phyloP scores from a whole-genome alignment of 106 monocot genomes.

The Alisma plantagoaquatica region DNA sequence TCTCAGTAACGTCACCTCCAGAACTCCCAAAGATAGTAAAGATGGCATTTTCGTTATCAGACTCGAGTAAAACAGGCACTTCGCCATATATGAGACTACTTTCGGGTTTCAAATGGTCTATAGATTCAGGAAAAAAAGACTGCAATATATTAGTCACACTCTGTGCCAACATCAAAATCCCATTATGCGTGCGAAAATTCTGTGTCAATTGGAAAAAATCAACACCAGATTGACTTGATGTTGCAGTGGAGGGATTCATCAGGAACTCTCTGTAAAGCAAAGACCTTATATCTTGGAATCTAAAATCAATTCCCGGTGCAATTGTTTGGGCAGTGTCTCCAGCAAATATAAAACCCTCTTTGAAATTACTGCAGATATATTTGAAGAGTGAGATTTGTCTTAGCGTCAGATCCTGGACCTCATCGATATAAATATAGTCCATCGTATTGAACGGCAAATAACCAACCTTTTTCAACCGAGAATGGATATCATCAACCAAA shows the following conservation, averaged over 20 bases:
- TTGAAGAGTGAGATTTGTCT: constrained; percentile 50
- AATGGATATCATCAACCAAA: constrained; percentile 52
- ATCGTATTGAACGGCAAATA: constrained; percentile 18
- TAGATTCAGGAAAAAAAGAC: constrained; percentile 31
- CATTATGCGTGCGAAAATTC: constrained; percentile 65
- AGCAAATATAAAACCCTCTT: constrained; percentile 57
- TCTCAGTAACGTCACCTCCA: background rate
- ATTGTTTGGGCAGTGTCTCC: constrained; percentile 80
- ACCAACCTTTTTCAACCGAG: constrained; percentile 6
- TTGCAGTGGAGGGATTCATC: background rate
- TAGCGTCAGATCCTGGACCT: constrained; percentile 70
- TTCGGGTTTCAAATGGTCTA: constrained; percentile 50
- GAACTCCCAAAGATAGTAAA: constrained; percentile 45
- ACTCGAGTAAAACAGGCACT: constrained; percentile 44
- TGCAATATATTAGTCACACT: constrained; percentile 45
- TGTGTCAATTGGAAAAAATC: constrained; percentile 42
- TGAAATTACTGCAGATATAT: constrained; percentile 43
- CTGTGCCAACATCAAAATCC: constrained; percentile 48
- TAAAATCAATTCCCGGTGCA: constrained; percentile 53
- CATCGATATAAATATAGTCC: constrained; percentile 70
- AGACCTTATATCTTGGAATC: constrained; percentile 61
- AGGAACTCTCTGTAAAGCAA: constrained; percentile 49
- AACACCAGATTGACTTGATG: background rate
- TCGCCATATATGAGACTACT: constrained; percentile 52
- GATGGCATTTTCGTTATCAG: constrained; percentile 47